Conservation (phyloP, 2,329 filamentous ascomycete species). For the Tetracladium maxilliforme region DNA sequence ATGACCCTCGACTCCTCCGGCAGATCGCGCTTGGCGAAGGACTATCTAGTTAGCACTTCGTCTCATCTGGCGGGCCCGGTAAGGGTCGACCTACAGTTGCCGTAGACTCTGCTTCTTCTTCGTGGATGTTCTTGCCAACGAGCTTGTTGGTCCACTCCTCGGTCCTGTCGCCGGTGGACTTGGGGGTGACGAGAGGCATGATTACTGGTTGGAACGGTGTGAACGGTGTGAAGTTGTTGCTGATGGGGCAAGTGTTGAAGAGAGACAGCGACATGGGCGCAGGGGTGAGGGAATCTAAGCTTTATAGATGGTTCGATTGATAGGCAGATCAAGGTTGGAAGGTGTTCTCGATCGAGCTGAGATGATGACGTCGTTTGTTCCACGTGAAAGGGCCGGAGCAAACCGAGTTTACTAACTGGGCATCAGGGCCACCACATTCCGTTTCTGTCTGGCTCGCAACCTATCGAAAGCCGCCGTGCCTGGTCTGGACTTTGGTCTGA, state of each 20-base stretch:
- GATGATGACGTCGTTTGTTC: too few relatives aligned
- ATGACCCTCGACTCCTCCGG: conserved; percentile 41
- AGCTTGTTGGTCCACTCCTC: conserved; percentile 47
- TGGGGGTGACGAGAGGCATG: conserved; percentile 52
- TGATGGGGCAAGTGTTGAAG: not conserved
- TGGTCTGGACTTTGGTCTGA: too few relatives aligned
- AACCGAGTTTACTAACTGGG: too few relatives aligned
- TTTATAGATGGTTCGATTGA: not conserved
- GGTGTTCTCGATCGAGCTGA: too few relatives aligned
- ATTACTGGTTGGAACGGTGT: conserved; percentile 15
- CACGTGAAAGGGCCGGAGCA: too few relatives aligned
- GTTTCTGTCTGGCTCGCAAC: too few relatives aligned
- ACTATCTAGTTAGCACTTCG: conserved; percentile 19
- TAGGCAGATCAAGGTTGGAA: too few relatives aligned
- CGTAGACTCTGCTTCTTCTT: conserved; percentile 25
- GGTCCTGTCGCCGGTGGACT: conserved; percentile 31
- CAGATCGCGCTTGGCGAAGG: conserved; percentile 44
- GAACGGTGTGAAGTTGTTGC: conserved; percentile 4
- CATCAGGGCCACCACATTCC: too few relatives aligned
- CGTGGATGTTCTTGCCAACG: conserved; percentile 46
- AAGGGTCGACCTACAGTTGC: conserved; percentile 33
- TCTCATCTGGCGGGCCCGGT: not conserved
- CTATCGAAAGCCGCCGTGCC: too few relatives aligned
- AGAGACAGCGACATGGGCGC: not conserved
- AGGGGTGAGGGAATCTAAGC: not conserved